Evolutionary conservation across 495 filamentous ascomycete genomes (phyloP).

Genomic region (Xylaria grammica): DNA sequence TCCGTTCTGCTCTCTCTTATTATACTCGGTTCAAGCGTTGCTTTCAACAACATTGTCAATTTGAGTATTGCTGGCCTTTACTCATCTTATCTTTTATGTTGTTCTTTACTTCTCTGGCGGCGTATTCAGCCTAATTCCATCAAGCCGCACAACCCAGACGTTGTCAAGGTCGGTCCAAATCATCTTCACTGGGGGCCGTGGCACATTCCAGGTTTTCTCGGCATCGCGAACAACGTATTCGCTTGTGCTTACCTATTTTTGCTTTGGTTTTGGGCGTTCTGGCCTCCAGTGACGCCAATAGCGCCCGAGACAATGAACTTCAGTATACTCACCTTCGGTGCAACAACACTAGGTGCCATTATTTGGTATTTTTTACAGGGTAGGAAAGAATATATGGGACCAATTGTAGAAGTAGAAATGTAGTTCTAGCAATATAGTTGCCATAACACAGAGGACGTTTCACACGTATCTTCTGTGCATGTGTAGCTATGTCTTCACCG

Average conservation of each 20-base stretch:
- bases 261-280: conserved; percentile 46
- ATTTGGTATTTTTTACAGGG: not conserved
- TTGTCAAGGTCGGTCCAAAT: conserved; percentile 37
- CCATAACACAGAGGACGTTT: no score
- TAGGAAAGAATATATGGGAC: not conserved
- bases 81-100: conserved; percentile 55
- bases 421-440: no score
- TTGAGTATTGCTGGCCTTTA: conserved; percentile 48
- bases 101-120: conserved; percentile 35
- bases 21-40: conserved; percentile 62
- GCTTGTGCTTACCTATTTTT: conserved; percentile 46
- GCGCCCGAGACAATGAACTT: conserved; percentile 54
- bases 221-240: conserved; percentile 41
- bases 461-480: no score
- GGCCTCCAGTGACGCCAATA: conserved; percentile 42
- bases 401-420: not conserved
- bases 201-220: conserved; percentile 44
- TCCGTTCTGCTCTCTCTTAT: conserved; percentile 63
- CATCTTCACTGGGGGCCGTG: conserved; percentile 56
- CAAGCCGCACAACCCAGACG: conserved; percentile 29
- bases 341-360: not conserved
- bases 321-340: conserved; percentile 52
- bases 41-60: conserved; percentile 62
- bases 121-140: conserved; percentile 45
- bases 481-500: no score